Conservation (phyloP, 306 rosid genomes). For the Senna tora region DNA sequence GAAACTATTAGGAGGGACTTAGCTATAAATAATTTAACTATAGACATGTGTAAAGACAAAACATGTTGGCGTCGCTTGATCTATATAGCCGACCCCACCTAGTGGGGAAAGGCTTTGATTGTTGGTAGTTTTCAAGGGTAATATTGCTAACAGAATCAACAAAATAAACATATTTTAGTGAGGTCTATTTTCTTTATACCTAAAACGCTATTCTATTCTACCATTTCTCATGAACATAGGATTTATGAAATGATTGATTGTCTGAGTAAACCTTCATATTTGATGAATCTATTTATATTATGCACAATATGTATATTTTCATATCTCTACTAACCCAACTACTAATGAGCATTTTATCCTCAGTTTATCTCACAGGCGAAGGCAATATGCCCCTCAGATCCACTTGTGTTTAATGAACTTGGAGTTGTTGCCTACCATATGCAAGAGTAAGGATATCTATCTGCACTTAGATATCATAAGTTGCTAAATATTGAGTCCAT, state of each 20-base stretch:
- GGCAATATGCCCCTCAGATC: constrained; percentile 85
- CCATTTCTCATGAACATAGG: not conserved
- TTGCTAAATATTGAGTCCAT: constrained; percentile 10
- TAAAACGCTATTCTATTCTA: not conserved
- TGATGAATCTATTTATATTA: not conserved
- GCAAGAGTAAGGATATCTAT: constrained; percentile 75
- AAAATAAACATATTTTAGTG: constrained; percentile 4
- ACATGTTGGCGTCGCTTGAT: too few species aligned
- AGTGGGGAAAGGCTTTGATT: too few species aligned
- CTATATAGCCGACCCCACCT: too few species aligned
- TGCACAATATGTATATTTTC: constrained; percentile 1
- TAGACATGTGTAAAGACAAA: too few species aligned
- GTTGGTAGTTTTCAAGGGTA: too few species aligned
- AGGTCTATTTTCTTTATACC: not conserved
- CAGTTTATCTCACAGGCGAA: constrained; percentile 91
- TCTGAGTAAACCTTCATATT: constrained; percentile 15
- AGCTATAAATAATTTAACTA: too few species aligned
- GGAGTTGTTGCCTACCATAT: constrained; percentile 96
- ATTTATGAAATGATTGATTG: constrained; percentile 32
- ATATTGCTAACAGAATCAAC: not conserved
- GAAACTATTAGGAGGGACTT: too few species aligned
- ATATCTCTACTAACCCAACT: constrained; percentile 10
- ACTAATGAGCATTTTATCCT: constrained; percentile 39
- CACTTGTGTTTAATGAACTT: constrained; percentile 91
- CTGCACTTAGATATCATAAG: constrained; percentile 21